Base-by-base conservation (phyloP, 208 protist genomes). In the Trypanosoma congolense region DNA sequence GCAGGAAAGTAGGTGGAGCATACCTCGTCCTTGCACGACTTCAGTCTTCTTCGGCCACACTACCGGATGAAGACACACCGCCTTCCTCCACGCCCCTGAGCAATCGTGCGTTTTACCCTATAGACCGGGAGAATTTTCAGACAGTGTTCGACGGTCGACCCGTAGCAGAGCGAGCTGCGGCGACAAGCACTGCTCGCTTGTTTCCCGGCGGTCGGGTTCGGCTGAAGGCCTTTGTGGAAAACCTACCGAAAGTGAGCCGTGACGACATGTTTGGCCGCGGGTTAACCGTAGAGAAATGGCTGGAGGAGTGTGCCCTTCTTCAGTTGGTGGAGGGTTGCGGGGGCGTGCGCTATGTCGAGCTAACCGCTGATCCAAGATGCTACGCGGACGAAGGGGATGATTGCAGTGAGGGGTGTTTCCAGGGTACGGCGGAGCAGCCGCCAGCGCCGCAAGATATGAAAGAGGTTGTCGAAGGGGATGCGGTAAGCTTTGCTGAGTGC, bases 201-300 rank as follows among this genome's bases (percentile, higher is more conserved):
- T 48, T 42, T 36, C 14, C 26, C n/a, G 12, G 52, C 49, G 44
- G 21, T 30, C 42, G 35, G 2, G 70, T 86, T 52, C 52, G 65
- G 14, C 44, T 90, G 35, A 70, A 70, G n/a, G 48, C 30, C 6
- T 90, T 90, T 78, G 56, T 86, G 19, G 51, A 71, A n/a, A 24
- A 58, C 18, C 51, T 83, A 22, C 74, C 82, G 16, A 41, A 61
- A n/a, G 46, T 70, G 22, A 74, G 68, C 18, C 60, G 75, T 4
- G 78, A 90, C 51, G 62, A 65, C 21, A 77, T 90, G 3, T 77
- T 80, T 47, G 47, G 40, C 2, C 25, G 56, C 3, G 51, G 58
- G 9, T 48, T 60, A 16, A 57, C 70, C 33, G 71, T 63, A 18
- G 50, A 73, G 18, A 26, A 65, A 19, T 83, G 66, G 65, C 60